Percentiles rank a stretch among this genome's conserved stretches.
phyloP scores from a whole-genome alignment of 345 rosid species.

The Citrus medica region DNA sequence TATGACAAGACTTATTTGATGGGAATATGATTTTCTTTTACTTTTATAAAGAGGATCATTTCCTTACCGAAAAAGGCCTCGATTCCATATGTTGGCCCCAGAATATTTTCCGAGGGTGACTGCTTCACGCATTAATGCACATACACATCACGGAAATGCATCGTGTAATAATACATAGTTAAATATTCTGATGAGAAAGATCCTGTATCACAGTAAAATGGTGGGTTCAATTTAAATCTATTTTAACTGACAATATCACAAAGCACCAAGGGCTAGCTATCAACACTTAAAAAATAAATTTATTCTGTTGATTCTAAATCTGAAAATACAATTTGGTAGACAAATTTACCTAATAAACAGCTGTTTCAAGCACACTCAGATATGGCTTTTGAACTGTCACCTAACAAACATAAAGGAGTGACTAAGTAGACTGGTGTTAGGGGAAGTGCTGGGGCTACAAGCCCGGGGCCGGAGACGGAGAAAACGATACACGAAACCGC shows the following conservation, averaged over 20 bases:
- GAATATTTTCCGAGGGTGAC: too few relatives aligned
- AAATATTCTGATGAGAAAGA: neutral
- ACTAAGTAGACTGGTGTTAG: constrained; percentile 19
- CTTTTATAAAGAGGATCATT: too few relatives aligned
- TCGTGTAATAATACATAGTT: too few relatives aligned
- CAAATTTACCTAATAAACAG: neutral
- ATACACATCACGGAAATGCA: too few relatives aligned
- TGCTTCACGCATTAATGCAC: too few relatives aligned
- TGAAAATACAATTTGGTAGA: neutral
- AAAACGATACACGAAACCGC: constrained; percentile 43
- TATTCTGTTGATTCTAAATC: neutral
- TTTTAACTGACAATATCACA: neutral
- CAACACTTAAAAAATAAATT: neutral
- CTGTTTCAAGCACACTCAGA: neutral
- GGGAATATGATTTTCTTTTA: too few relatives aligned
- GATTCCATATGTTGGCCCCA: too few relatives aligned
- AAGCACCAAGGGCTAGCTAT: neutral
- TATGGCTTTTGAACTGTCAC: neutral
- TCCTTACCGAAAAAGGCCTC: too few relatives aligned
- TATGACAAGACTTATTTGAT: too few relatives aligned
- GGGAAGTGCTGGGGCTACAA: constrained; percentile 33
- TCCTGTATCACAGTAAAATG: neutral
- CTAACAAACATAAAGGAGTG: constrained; percentile 15
- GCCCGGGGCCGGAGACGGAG: constrained; percentile 35
- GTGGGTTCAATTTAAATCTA: neutral